Evolutionary conservation across 805 yeast species (phyloP).

Genomic region (Lachancea mirantina): DNA sequence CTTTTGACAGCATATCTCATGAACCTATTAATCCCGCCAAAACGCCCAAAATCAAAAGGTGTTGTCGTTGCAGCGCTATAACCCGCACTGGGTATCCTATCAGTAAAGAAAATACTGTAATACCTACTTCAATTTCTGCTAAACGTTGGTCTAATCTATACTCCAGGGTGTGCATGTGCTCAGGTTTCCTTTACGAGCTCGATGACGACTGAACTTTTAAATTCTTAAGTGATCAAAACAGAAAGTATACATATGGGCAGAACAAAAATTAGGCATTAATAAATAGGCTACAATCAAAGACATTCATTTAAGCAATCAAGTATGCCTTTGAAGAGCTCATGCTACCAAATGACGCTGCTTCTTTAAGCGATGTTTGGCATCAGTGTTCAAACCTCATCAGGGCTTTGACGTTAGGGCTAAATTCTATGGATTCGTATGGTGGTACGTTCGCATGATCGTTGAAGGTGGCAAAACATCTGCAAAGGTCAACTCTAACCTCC

Average conservation of each 20-base stretch:
- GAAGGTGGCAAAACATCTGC: constrained; percentile 2
- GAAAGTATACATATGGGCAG: no score
- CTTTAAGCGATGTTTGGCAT: no score
- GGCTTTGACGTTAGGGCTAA: neutral
- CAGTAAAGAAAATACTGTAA: constrained; percentile 27
- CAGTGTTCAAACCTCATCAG: neutral
- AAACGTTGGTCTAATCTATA: constrained; percentile 34
- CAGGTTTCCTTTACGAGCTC: constrained; percentile 30
- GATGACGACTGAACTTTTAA: constrained; percentile 3
- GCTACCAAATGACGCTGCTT: no score
- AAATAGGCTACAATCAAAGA: neutral
- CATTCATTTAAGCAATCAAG: neutral
- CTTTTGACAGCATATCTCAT: constrained; percentile 29
- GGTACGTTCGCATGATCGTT: no score
- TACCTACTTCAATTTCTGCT: constrained; percentile 29
- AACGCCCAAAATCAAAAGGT: constrained; percentile 33
- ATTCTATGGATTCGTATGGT: no score
- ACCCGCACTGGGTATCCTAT: constrained; percentile 33
- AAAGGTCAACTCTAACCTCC: neutral
- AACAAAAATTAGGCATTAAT: neutral
- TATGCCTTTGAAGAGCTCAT: no score
- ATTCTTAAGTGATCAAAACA: no score
- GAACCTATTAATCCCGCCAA: constrained; percentile 21
- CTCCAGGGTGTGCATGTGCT: constrained; percentile 30
- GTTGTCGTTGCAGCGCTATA: constrained; percentile 49